Conservation (phyloP, 148 eudicot species). For the Chenopodium berlandieri region DNA sequence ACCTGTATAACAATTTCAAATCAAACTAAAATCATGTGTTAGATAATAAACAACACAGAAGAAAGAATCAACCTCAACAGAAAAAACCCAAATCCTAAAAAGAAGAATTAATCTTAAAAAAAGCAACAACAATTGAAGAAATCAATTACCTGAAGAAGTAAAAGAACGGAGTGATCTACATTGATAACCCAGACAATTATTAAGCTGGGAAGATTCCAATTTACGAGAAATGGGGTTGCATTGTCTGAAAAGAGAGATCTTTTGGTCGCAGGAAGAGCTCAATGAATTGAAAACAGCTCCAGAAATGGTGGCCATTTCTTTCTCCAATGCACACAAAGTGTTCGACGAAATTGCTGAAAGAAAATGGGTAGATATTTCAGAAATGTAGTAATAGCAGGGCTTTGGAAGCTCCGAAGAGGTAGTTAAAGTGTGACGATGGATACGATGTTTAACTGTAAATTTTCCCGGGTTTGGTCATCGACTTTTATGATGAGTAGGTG, state of each 20-base stretch:
- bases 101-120: neutral
- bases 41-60: neutral
- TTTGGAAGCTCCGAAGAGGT: slow-evolving; percentile 24
- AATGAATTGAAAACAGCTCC: slow-evolving; percentile 28
- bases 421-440: slow-evolving; percentile 7
- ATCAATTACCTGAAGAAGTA: slow-evolving; percentile 23
- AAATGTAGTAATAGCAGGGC: neutral
- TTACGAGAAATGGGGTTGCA: slow-evolving; percentile 15
- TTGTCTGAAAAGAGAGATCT: neutral
- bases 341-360: slow-evolving; percentile 22
- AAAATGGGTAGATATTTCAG: neutral
- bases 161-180: slow-evolving; percentile 13
- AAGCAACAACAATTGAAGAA: neutral
- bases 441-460: neutral
- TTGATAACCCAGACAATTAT: slow-evolving; percentile 1
- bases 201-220: slow-evolving; percentile 21
- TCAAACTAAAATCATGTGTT: neutral
- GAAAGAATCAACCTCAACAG: neutral
- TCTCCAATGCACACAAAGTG: neutral
- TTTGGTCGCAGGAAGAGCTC: neutral
- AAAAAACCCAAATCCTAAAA: neutral
- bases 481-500: neutral
- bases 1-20: neutral
- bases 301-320: slow-evolving; percentile 27
- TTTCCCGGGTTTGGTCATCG: slow-evolving; percentile 13